These are phyloP conservation scores for Didymosphaeria variabile DNA, from an alignment of 2,329 filamentous ascomycete species.

Conservation along the genomic window DNA sequence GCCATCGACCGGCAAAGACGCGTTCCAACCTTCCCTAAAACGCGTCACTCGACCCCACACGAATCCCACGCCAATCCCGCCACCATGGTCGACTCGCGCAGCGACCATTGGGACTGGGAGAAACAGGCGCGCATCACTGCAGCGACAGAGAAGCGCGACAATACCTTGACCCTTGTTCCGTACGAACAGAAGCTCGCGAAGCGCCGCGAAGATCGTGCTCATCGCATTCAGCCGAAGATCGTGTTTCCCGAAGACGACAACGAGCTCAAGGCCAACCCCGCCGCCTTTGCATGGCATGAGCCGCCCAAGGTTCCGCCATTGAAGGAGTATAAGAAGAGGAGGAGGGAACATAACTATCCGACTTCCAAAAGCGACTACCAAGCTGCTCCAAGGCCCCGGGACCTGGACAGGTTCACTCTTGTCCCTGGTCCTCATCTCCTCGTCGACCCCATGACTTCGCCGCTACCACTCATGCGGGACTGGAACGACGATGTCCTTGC, in stretches of 20 bases:
- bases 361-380: neutral
- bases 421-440: neutral
- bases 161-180: neutral
- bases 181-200: neutral
- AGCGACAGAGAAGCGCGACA: neutral
- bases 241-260: neutral
- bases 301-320: neutral
- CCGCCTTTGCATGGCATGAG: neutral
- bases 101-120: neutral
- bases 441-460: conserved; percentile 7
- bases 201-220: neutral
- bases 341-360: neutral
- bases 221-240: neutral
- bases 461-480: neutral
- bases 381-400: neutral
- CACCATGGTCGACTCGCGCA: too few species aligned
- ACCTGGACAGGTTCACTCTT: neutral
- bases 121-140: neutral
- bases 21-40: conserved; percentile 11
- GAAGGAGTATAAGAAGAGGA: neutral
- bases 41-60: conserved; percentile 8
- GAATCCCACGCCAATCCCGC: neutral
- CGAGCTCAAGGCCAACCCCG: neutral
- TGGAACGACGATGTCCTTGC: conserved; percentile 15
- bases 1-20: neutral